A percentile compares a stretch with the other conserved stretches of the same genome.
Evolutionary conservation across 768 basidiomycete species (phyloP).

Genomic region (Daedaleopsis sinensis): DNA sequence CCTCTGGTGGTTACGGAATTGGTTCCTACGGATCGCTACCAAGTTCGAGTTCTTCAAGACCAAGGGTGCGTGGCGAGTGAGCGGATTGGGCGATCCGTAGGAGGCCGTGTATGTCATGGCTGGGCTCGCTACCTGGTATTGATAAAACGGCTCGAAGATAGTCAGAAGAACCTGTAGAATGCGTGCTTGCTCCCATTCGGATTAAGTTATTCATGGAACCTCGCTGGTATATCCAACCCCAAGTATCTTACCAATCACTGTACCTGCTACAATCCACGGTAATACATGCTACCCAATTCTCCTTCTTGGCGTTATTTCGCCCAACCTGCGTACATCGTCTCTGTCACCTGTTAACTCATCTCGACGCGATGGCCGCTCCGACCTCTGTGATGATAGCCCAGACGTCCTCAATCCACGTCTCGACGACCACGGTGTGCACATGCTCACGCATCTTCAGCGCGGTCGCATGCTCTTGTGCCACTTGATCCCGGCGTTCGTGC

Average conservation of each 20-base stretch:
- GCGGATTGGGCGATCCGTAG: conserved; percentile 33
- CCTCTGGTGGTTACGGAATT: conserved; percentile 29
- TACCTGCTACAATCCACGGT: too few relatives aligned
- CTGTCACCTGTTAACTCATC: conserved; percentile 11
- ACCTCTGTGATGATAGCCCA: conserved; percentile 61
- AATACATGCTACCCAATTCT: too few relatives aligned
- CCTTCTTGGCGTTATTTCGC: too few relatives aligned
- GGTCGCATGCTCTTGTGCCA: conserved; percentile 49
- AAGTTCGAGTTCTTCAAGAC: conserved; percentile 25
- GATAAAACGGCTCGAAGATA: too few relatives aligned
- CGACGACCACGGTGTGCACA: conserved; percentile 47
- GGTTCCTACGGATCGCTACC: conserved; percentile 27
- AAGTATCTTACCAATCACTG: too few relatives aligned
- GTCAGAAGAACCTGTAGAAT: too few relatives aligned
- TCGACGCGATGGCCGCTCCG: conserved; percentile 54
- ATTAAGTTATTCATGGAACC: too few relatives aligned
- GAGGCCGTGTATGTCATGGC: not conserved
- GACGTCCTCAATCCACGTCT: conserved; percentile 56
- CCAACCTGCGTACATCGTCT: too few relatives aligned
- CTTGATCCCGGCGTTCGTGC: conserved; percentile 55
- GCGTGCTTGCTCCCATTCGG: too few relatives aligned
- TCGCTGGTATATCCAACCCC: too few relatives aligned
- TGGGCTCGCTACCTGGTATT: not conserved
- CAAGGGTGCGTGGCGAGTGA: conserved; percentile 29
- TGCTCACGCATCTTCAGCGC: conserved; percentile 45